phyloP scores from a whole-genome alignment of 176 grass and related monocot genomes.

The Lolium multiflorum region DNA sequence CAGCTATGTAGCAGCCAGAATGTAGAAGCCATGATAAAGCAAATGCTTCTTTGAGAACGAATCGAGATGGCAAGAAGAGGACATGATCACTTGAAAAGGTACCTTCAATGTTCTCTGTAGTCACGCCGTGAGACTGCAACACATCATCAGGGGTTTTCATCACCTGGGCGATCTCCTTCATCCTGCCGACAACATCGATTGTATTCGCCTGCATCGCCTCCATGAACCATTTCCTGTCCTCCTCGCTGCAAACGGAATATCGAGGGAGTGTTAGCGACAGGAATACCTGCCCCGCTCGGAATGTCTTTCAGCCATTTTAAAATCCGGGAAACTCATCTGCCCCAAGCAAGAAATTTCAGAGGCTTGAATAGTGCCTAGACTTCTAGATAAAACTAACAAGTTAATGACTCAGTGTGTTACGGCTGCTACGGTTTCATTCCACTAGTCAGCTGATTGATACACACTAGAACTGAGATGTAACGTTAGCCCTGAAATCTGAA shows the following conservation, averaged over 20 bases:
- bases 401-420: neutral
- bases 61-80: neutral
- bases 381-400: neutral
- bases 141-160: slow-evolving; percentile 92
- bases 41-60: neutral
- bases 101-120: slow-evolving; percentile 77
- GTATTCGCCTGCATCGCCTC: slow-evolving; percentile 91
- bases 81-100: neutral
- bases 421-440: neutral
- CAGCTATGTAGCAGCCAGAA: neutral
- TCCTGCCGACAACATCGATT: slow-evolving; percentile 74
- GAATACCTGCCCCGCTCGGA: neutral
- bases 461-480: neutral
- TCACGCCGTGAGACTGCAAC: slow-evolving; percentile 70
- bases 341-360: neutral
- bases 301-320: no score
- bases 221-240: slow-evolving; percentile 93
- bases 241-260: slow-evolving; percentile 53
- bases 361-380: neutral
- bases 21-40: neutral
- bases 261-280: neutral
- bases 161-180: slow-evolving; percentile 93
- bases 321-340: neutral
- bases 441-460: neutral
- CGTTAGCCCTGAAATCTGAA: neutral